Evolutionary conservation across 768 basidiomycete species (phyloP), one percentile per base, ranked within the genome.

Genomic region (Neoboletus subvelutipes): DNA sequence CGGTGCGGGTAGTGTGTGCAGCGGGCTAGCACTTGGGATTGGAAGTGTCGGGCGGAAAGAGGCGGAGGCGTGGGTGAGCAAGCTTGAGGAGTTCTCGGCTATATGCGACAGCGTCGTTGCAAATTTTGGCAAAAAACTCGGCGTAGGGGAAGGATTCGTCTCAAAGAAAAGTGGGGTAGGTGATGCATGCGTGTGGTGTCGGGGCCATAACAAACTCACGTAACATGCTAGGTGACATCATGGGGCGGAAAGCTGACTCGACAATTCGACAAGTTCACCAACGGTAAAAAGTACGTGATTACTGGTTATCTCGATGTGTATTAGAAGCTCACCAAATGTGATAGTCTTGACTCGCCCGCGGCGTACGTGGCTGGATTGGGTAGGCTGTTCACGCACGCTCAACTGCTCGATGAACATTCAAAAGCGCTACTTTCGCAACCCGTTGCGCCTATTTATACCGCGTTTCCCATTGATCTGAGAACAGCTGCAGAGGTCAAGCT

Each of bases 341-440:
- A 50, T 65, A 95, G 92, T 68, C 81, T 94, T 49, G 93, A 96
- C 71, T 94, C 94, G 18, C 93, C 94, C 10, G 85, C 88, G 2
- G 80, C 83, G 4, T 95, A 96, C 67, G 89, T 93, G 51, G 79
- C 86, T 59, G 88, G 85, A 41, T 79, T 96, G 49, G 80, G 82
- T 55, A 83, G 78, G 67, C 80, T 96, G 33, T 94, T 94, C 67
- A 71, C 74, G 31, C 82, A 86, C 61, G 83, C 82, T 13, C 92
- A 94, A 64, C 76, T 91, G n/a, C 80, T 95, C 41, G 92, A 94
- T 64, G 90, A 92, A 74, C 92, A 94, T 69, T 87, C 89, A 22
- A 83, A 83, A 70, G 92, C 92, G 29, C 76, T 89, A 22, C 72
- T 80, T 37, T 80, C 80, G 28, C 81, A 84, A 60, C 86, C 88